Conservation (phyloP, 1,284 basidiomycete species). For the Laetiporus sulphureus region DNA sequence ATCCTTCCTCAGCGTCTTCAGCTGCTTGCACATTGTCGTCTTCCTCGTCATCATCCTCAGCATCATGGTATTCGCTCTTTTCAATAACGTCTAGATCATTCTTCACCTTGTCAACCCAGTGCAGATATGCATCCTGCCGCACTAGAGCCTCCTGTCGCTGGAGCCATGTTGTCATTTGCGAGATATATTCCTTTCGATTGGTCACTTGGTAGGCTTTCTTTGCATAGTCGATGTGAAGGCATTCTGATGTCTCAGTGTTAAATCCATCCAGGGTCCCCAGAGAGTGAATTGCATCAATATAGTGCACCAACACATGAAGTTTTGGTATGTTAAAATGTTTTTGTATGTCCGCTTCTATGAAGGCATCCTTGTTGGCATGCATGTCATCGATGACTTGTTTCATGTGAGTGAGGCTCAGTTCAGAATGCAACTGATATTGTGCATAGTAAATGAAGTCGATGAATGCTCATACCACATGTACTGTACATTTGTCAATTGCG, state of each 20-base stretch:
- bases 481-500: neutral
- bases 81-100: too few species aligned
- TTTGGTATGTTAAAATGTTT: neutral
- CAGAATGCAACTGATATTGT: neutral
- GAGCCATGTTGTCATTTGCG: conserved; percentile 2
- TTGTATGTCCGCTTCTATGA: neutral
- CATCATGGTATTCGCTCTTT: too few species aligned
- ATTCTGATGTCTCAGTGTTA: neutral
- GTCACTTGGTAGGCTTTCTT: neutral
- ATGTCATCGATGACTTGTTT: neutral
- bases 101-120: too few species aligned
- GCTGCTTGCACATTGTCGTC: too few species aligned
- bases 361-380: neutral
- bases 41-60: too few species aligned
- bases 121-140: neutral
- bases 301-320: neutral
- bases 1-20: too few species aligned
- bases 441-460: neutral
- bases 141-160: conserved; percentile 2
- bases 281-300: neutral
- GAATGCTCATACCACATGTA: neutral
- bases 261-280: neutral
- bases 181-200: conserved; percentile 1
- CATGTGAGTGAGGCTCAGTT: neutral
- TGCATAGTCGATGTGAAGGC: neutral